These are phyloP conservation scores for Fusarium agapanthi DNA, from an alignment of 2,329 filamentous ascomycete genomes.

Conservation along the genomic window DNA sequence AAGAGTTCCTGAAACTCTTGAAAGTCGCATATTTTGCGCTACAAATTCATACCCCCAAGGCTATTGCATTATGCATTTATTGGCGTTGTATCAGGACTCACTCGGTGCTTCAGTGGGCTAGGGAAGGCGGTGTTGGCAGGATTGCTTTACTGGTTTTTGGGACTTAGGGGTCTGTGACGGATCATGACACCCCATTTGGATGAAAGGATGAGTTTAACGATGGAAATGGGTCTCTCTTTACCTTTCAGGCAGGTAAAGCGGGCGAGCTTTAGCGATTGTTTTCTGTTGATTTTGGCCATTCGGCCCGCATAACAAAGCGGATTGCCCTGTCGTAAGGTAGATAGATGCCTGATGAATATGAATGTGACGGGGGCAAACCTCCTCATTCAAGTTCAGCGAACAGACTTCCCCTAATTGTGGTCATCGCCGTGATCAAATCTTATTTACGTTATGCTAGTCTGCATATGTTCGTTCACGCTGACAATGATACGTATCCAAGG, in stretches of 20 bases:
- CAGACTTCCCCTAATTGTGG: background rate
- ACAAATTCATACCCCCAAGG: slow-evolving; percentile 36
- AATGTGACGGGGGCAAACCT: slow-evolving; percentile 10
- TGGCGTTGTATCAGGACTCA: slow-evolving; percentile 43
- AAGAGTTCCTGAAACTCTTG: slow-evolving; percentile 19
- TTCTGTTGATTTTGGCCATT: slow-evolving; percentile 9
- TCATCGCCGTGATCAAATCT: background rate
- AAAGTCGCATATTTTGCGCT: slow-evolving; percentile 33
- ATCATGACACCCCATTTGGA: slow-evolving; percentile 25
- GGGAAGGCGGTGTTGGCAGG: slow-evolving; percentile 37
- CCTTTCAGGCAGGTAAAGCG: slow-evolving; percentile 12
- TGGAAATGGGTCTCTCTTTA: slow-evolving; percentile 3
- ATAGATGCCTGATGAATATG: slow-evolving; percentile 19
- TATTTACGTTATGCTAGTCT: background rate
- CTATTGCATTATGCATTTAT: slow-evolving; percentile 43
- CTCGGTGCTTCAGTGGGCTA: slow-evolving; percentile 36
- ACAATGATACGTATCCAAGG: background rate
- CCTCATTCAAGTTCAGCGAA: background rate
- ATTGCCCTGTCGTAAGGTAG: background rate
- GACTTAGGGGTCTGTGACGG: slow-evolving; percentile 16
- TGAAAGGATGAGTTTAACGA: slow-evolving; percentile 31
- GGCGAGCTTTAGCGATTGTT: slow-evolving; percentile 30
- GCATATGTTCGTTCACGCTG: background rate
- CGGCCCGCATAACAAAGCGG: slow-evolving; percentile 11
- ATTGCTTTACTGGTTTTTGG: slow-evolving; percentile 35